Base-by-base conservation (phyloP, 371 early-diverging fungal genomes). In the Cokeromyces recurvatus region DNA sequence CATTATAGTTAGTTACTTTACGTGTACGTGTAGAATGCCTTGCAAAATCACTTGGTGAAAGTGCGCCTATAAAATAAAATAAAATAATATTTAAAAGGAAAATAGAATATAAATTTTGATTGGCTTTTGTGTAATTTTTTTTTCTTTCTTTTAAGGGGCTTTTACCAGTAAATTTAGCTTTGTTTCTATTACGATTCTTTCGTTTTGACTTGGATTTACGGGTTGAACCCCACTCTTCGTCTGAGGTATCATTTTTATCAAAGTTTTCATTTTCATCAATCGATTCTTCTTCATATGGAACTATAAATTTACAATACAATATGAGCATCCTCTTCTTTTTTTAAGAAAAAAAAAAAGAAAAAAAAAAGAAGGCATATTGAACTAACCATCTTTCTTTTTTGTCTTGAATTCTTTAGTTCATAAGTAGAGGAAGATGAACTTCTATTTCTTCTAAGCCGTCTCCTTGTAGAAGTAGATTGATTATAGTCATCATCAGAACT, bases 1-100 rank as follows among this genome's bases (percentile, higher is more conserved):
- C 75, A 41, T 78, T 78, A 46, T 80, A 80, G 19, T 65, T 76
- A 11, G 70, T 71, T 3, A 76, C 64, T 11, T 67, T 68, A 21
- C 70, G 48, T 21, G 58, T 59, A 32, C 79, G 59, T 8, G 72
- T 71, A 6, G 79, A 78, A 53, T 75, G 76, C 11, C 79, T 61
- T 11, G 68, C 48, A 29, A 57, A 62, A 48, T 66, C 68, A 32
- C 55, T 62, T 5, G 62, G 49, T n/a, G 66, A 63, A 21, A 57
- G 44, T 11, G 47, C n/a, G 24, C 35, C 53, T 46, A 31, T 27
- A 23, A 2, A 16, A 29, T 10, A 34, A 29, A 43, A 47, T 38
- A 38, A 25, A 2, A 21, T 32, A 20, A 34, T 44, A 17, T 16
- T 4, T 32, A 20, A 29, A 43, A 29, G 15, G 19, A 4, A 38